A percentile compares a stretch with the other conserved stretches of the same genome.
Conservation (phyloP, 192 early-diverging fungal species). For the Gryganskiella cystojenkinii region DNA sequence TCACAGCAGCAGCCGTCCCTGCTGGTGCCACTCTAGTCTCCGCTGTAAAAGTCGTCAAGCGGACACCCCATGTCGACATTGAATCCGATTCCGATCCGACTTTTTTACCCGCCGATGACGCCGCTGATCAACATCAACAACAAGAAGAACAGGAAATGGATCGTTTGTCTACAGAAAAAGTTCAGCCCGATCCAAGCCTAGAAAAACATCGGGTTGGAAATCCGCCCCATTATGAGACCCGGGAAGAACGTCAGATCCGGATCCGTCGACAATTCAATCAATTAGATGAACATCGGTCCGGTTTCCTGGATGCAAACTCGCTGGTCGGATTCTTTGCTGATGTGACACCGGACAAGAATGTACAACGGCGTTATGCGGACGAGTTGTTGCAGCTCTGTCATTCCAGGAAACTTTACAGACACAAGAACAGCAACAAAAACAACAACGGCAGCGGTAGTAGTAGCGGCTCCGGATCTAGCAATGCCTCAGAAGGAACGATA, state of each 20-base stretch:
- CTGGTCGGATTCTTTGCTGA: slow-evolving; percentile 44
- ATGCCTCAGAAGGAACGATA: background rate
- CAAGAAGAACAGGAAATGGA: slow-evolving; percentile 3
- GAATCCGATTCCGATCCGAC: slow-evolving; percentile 26
- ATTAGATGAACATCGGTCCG: slow-evolving; percentile 23
- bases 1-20: no score
- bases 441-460: background rate
- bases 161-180: background rate
- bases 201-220: slow-evolving; percentile 14
- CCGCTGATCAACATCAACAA: slow-evolving; percentile 5
- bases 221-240: slow-evolving; percentile 44
- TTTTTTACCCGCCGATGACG: slow-evolving; percentile 18
- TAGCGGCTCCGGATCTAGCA: background rate
- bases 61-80: background rate
- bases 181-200: slow-evolving; percentile 1
- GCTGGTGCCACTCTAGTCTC: no score
- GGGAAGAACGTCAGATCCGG: slow-evolving; percentile 41
- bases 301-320: slow-evolving; percentile 35
- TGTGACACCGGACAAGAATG: slow-evolving; percentile 33
- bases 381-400: slow-evolving; percentile 51
- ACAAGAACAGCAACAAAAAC: background rate
- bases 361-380: slow-evolving; percentile 42
- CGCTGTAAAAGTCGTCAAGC: no score
- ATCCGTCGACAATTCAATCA: slow-evolving; percentile 50
- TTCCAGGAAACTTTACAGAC: slow-evolving; percentile 17